phyloP scores from a whole-genome alignment of 2,329 filamentous ascomycete species.

The Torrubiellomyces zombiae region DNA sequence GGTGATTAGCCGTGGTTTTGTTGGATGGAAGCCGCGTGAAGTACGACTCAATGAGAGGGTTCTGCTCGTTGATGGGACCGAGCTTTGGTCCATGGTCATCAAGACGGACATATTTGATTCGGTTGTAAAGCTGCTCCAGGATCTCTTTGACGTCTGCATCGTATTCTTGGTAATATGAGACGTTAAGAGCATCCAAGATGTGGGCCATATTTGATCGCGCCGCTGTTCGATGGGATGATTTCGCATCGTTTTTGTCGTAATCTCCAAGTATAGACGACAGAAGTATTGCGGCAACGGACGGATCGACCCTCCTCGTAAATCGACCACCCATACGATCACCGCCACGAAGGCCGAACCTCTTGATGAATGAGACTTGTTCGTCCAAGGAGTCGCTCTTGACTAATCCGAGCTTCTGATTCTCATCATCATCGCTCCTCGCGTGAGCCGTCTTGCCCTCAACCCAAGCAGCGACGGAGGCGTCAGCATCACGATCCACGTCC shows the following conservation, averaged over 20 bases:
- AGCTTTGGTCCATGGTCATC: constrained; percentile 80
- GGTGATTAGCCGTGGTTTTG: constrained; percentile 59
- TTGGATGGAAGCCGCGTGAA: constrained; percentile 81
- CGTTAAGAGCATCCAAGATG: constrained; percentile 69
- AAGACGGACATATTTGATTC: constrained; percentile 87
- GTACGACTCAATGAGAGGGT: constrained; percentile 81
- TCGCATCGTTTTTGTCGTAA: constrained; percentile 32
- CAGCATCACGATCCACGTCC: constrained; percentile 56
- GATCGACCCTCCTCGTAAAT: constrained; percentile 55
- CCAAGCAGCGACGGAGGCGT: constrained; percentile 59
- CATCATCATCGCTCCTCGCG: constrained; percentile 35
- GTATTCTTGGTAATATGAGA: constrained; percentile 83
- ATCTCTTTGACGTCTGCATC: constrained; percentile 70
- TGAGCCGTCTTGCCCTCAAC: constrained; percentile 36
- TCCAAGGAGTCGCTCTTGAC: constrained; percentile 26
- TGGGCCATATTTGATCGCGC: constrained; percentile 38
- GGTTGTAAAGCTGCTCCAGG: constrained; percentile 80
- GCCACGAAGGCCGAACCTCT: constrained; percentile 52
- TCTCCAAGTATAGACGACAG: constrained; percentile 33
- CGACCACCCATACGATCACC: constrained; percentile 64
- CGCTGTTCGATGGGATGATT: constrained; percentile 30
- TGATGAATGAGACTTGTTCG: constrained; percentile 44
- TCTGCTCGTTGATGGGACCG: constrained; percentile 59
- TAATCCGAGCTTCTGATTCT: constrained; percentile 31
- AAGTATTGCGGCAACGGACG: constrained; percentile 47